Base-by-base conservation (phyloP, 768 basidiomycete species). In the Phanerochaete sordida region DNA sequence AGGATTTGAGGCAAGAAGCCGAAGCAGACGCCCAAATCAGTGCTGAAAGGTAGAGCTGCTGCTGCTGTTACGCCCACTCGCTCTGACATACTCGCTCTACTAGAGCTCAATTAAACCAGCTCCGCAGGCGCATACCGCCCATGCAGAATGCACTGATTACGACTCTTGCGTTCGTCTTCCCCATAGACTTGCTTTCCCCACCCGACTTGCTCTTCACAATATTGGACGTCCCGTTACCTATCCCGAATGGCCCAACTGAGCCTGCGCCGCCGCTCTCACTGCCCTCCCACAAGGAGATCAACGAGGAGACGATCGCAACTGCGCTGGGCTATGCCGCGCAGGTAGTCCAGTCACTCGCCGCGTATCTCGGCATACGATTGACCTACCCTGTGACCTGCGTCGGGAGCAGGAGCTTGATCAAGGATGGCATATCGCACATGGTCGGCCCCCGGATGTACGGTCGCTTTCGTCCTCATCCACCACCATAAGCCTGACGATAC, bases 391-490 rank as follows among this genome's bases (percentile, higher is more conserved):
- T 98, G 52, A 93, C 90, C 21, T 95, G 86, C 72, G 81, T 92
- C 51, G 95, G 94, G 2, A 98, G 95, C 65, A 80, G 92, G 63
- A 97, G 94, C 74, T 71, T 95, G 62, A 92, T 98, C 62, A 85
- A 86, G 69, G 97, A 99, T 76, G 88, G 87, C 13, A 95, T 98
- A 52, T 95, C 93, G 50, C 87, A 89, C 15, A 97, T 98, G 90
- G 88, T 94, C 59, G 97, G 97, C 2, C 95, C 95, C 9, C 79
- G 96, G 72, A 90, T 94, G 93, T 96, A 68, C 74, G n/a, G 90
- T 62, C 21, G 30, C 16, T 31, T 28, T 16, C 48, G 43, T 56
- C 16, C 3, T 52, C 56, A 19, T 39, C 45, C 11, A 11, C 53
- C 13, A n/a, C n/a, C n/a, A n/a, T 23, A 33, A 49, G 35, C 24